Base-by-base conservation (phyloP, 495 filamentous ascomycete species). In the Oleoguttula mirabilis region DNA sequence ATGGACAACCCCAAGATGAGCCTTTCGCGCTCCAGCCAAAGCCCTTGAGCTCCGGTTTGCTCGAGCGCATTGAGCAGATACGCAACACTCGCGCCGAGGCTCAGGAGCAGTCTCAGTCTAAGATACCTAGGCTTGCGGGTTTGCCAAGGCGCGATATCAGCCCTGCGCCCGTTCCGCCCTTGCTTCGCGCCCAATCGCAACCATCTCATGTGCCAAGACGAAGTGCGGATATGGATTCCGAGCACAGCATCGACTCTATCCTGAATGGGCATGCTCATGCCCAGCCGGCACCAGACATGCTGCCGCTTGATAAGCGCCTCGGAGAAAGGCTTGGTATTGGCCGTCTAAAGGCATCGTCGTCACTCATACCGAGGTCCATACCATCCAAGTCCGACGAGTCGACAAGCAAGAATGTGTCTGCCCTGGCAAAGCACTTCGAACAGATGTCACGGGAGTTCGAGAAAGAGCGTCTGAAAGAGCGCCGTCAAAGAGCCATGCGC, bases 371-470 rank as follows among this genome's bases (percentile, higher is more conserved):
- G 20, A 77, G 90, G 15, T 94, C 88, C 33, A 75, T 92, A 24
- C 74, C 72, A 7, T 71, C 66, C 12, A 73, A 69, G 47, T 72
- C 65, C 32, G 80, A 71, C 32, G 76, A 80, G 37, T 71, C 79
- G 1, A 82, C 80, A 37, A 35, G 16, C 36, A 47, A 38, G 2
- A 41, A 35, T 7, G 92, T 99, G 1, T 87, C 84, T 4, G 84
- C 74, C 4, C 71, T 96, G 22, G 86, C 92, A 11, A 86, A 84
- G 54, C 92, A 96, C 59, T 95, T 96, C 54, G 92, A 99, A 58
- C 87, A 95, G 55, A 62, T 99, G 24, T 93, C 85, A 44, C 80
- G 88, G 4, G 92, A 99, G 51, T 96, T 98, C 50, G 88, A 99
- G 55, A 92, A 87, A 56, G 88, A 96, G 65, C 71, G 92, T 27